Percentiles rank a stretch among this genome's conserved stretches.
Conservation (phyloP, 2,329 filamentous ascomycete genomes). For the Beauveria australis region DNA sequence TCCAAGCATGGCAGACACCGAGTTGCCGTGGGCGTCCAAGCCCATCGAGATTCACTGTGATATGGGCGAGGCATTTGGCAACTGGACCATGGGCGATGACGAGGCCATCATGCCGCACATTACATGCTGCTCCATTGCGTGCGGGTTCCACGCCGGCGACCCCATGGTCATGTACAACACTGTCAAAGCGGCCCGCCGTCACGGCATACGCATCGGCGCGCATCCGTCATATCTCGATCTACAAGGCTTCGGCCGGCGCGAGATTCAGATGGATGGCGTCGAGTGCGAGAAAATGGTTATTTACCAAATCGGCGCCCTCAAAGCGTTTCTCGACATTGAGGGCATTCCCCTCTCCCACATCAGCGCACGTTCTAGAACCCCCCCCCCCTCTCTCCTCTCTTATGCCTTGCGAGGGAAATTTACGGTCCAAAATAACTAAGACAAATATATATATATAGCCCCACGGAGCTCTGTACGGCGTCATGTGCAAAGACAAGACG, state of each 20-base stretch:
- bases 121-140: constrained; percentile 6
- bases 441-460: background rate
- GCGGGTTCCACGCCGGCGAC: constrained; percentile 13
- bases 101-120: constrained; percentile 5
- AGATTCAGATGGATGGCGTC: constrained; percentile 9
- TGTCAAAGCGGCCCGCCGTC: background rate
- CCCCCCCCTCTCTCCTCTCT: background rate
- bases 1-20: background rate
- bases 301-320: constrained; percentile 12
- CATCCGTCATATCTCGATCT: constrained; percentile 10
- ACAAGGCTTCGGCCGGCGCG: constrained; percentile 10
- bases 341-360: constrained; percentile 15
- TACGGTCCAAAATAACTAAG: no score
- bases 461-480: background rate
- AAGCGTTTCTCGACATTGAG: constrained; percentile 13
- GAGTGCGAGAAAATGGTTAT: constrained; percentile 11
- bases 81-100: constrained; percentile 6
- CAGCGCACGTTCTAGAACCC: background rate
- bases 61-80: constrained; percentile 4
- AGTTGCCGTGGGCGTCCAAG: background rate
- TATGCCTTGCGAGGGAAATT: background rate
- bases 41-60: constrained; percentile 6
- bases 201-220: constrained; percentile 9
- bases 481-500: constrained; percentile 2
- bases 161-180: constrained; percentile 11